Base-by-base conservation (phyloP, 352 stramenopile species). In the Peronosclerospora sorghi region DNA sequence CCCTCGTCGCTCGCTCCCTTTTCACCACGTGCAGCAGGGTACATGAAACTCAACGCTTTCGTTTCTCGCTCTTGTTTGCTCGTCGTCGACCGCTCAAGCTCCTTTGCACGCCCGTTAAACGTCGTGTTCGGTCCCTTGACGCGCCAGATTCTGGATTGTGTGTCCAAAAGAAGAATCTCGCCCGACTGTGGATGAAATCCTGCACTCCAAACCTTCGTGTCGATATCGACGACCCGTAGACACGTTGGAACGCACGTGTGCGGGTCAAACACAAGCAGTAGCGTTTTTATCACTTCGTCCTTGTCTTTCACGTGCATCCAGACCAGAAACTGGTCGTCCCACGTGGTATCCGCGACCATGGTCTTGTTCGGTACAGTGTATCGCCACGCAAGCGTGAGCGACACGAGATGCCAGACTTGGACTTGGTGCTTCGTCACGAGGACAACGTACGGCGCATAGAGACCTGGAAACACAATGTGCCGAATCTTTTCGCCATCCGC, bases 361-460 rank as follows among this genome's bases (percentile, higher is more conserved):
- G 50, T 47, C 13, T 60, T 48, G 8, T 48, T 29, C 0, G 69
- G 68, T 19, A 86, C 66, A 0, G 66, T 62, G 44, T 86, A 86
- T 9, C 74, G 65, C 79, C 79, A 92, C 65, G 58, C 75, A 23
- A 92, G 56, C 21, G 71, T 61, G 27, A 77, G 56, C 10, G 62
- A 69, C 15, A 92, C 45, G 43, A 92, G 37, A 35, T 73, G 81
- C 79, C 79, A 92, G 1, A 88, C 69, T 45, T 92, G 78, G 8
- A 92, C 48, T 27, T 85, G 65, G 5, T 15, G 28, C 2, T 37
- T 29, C 0, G 76, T 92, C 24, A 74, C 59, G 4, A 86, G 18
- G 20, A 86, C 73, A 12, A 92, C 45, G 42, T 64, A 86, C 7
- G 79, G 76, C 9, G 72, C 76, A 12, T 59, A 74, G 14, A 46